Conservation (phyloP, 148 eudicot genomes). For the Rhododendron simsii region DNA sequence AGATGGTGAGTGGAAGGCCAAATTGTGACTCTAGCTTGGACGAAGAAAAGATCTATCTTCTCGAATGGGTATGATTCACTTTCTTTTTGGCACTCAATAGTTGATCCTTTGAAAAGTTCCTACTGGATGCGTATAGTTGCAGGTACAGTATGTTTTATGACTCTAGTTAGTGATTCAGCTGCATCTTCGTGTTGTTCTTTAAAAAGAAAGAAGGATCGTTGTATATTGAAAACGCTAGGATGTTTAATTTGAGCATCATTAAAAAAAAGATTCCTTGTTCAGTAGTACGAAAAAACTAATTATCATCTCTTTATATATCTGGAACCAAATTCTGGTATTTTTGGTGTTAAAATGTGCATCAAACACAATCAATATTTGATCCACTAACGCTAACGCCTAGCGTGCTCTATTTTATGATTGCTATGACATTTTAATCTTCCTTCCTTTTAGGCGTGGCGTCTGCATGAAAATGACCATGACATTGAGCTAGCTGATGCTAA, state of each 20-base stretch:
- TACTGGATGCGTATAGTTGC: neutral
- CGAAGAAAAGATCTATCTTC: conserved; percentile 66
- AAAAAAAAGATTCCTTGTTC: neutral
- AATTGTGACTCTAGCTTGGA: too few relatives aligned
- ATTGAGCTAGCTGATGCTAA: conserved; percentile 53
- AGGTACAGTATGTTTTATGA: neutral
- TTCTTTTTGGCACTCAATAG: neutral
- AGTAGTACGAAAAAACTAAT: neutral
- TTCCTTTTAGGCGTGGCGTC: conserved; percentile 56
- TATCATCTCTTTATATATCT: neutral
- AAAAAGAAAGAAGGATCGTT: neutral
- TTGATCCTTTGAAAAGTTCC: neutral
- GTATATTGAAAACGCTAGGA: neutral
- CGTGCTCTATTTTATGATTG: neutral
- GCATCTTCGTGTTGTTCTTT: neutral
- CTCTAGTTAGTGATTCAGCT: neutral
- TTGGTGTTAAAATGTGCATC: neutral
- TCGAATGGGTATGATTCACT: conserved; percentile 68
- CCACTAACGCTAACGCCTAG: neutral
- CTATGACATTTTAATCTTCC: neutral
- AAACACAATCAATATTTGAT: neutral
- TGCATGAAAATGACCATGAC: conserved; percentile 55
- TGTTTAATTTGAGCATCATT: neutral
- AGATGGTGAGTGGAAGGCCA: too few relatives aligned
- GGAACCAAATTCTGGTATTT: neutral